Conservation (phyloP, 306 rosid species). For the Lupinus albus region DNA sequence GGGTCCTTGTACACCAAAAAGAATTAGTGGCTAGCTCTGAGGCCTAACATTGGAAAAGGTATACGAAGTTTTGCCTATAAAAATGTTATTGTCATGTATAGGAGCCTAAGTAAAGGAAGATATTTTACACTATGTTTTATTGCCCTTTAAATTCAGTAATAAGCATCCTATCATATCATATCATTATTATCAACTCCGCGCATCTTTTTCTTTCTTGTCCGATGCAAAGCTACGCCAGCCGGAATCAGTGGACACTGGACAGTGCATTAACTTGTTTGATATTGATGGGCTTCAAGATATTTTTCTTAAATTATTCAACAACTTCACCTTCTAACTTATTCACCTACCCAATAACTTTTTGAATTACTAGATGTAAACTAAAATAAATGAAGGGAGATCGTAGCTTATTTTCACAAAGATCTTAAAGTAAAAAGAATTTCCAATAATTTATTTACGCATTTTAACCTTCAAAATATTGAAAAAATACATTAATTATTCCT, state of each 20-base stretch:
- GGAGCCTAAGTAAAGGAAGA: conserved; percentile 8
- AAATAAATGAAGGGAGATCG: no score
- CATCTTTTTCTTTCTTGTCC: background rate
- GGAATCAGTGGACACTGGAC: conserved; percentile 29
- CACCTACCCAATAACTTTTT: no score
- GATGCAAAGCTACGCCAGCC: background rate
- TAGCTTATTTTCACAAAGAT: no score
- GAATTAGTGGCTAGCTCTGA: background rate
- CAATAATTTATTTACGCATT: no score
- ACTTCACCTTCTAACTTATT: no score
- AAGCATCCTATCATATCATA: background rate
- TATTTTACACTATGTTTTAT: background rate
- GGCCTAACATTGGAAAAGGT: background rate
- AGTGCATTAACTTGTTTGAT: conserved; percentile 19
- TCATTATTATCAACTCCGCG: background rate
- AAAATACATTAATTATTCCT: no score
- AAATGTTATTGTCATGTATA: no score
- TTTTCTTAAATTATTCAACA: no score
- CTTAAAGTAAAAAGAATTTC: no score
- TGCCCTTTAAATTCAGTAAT: conserved; percentile 8
- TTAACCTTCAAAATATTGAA: no score
- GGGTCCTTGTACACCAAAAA: no score
- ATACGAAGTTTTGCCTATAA: background rate
- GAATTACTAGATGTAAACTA: no score
- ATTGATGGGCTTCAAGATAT: conserved; percentile 30